A percentile compares a stretch with the other conserved stretches of the same genome.
Evolutionary conservation across 768 basidiomycete genomes (phyloP).

Genomic region (Pisolithus tinctorius): DNA sequence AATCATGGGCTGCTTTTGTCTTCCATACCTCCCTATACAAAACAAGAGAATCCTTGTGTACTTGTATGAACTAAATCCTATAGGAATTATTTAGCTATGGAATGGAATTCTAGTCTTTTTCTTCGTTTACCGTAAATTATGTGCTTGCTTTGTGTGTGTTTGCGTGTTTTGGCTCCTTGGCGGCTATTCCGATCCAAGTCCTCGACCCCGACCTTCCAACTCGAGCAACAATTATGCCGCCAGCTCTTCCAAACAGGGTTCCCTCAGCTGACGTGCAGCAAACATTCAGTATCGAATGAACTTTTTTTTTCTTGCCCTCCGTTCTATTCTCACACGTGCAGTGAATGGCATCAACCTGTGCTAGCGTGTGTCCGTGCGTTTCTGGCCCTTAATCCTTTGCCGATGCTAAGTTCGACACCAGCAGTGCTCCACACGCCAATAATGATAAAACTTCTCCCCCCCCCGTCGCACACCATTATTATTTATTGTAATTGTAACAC

Average conservation of each 20-base stretch:
- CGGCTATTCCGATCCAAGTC: background rate
- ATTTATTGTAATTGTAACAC: too few relatives aligned
- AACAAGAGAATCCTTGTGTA: background rate
- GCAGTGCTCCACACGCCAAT: too few relatives aligned
- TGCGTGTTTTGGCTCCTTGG: background rate
- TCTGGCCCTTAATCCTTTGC: too few relatives aligned
- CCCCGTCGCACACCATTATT: too few relatives aligned
- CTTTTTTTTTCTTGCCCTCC: background rate
- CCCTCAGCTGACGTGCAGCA: background rate
- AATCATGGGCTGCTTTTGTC: background rate
- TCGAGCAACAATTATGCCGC: background rate
- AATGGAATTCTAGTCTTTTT: constrained; percentile 1
- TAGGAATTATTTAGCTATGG: constrained; percentile 1
- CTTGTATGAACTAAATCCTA: background rate
- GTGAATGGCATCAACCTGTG: too few relatives aligned
- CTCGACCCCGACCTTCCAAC: background rate
- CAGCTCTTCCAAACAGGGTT: background rate
- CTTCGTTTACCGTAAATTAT: background rate
- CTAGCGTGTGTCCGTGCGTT: too few relatives aligned
- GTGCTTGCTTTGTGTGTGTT: background rate
- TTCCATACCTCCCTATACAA: background rate
- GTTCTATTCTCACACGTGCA: background rate
- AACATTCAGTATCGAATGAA: background rate
- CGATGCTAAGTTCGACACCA: too few relatives aligned
- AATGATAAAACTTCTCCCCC: too few relatives aligned